Percentiles rank a stretch among this genome's conserved stretches.
Evolutionary conservation across 257 asterid genomes (phyloP).

Genomic region (Schizonepeta tenuifolia): DNA sequence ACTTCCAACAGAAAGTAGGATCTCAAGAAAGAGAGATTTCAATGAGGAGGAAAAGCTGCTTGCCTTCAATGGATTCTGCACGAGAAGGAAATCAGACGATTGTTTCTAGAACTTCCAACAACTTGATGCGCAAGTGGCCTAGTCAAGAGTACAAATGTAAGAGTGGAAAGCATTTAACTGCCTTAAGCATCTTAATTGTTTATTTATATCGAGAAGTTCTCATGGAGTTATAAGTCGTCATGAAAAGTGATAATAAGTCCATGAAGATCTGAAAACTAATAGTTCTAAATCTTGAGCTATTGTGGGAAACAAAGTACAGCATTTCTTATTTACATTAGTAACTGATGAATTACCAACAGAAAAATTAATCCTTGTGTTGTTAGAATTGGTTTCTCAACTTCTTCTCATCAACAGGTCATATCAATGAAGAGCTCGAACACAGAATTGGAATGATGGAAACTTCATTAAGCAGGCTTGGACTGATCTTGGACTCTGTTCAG

Average conservation of each 20-base stretch:
- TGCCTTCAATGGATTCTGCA: constrained; percentile 59
- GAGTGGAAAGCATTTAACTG: constrained; percentile 30
- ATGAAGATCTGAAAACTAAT: neutral
- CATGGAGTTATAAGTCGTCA: constrained; percentile 26
- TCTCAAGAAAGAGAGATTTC: constrained; percentile 92
- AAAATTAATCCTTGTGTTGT: constrained; percentile 11
- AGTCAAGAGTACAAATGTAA: constrained; percentile 75
- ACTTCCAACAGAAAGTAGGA: constrained; percentile 54
- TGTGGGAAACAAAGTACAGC: neutral
- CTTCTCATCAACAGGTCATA: constrained; percentile 62
- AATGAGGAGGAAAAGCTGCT: constrained; percentile 57
- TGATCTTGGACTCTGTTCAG: constrained; percentile 88
- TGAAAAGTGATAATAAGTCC: neutral
- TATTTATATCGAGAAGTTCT: constrained; percentile 21
- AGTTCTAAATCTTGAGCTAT: constrained; percentile 13
- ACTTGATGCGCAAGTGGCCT: constrained; percentile 71
- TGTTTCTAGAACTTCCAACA: constrained; percentile 65
- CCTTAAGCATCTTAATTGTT: constrained; percentile 18
- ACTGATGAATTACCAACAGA: neutral
- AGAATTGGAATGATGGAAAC: constrained; percentile 84
- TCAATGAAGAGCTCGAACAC: constrained; percentile 82
- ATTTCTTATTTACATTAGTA: constrained; percentile 9
- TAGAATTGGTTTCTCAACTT: constrained; percentile 20
- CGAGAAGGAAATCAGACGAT: constrained; percentile 74
- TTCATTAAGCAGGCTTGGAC: constrained; percentile 75